These are phyloP conservation scores for Clarireedia hainanense DNA, from an alignment of 2,329 filamentous ascomycete genomes.

Conservation along the genomic window DNA sequence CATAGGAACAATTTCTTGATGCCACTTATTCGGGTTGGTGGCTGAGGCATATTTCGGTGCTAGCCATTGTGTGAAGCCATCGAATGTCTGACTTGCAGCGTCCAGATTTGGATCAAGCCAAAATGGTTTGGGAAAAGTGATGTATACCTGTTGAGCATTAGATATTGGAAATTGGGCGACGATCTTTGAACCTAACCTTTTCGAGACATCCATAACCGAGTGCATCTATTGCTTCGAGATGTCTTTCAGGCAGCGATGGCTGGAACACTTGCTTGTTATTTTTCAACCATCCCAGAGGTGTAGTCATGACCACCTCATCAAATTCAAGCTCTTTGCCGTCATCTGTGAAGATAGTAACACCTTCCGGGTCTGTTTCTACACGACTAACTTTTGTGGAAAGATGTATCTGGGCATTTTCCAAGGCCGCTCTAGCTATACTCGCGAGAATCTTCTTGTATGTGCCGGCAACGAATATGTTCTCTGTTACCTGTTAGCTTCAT, in stretches of 20 bases:
- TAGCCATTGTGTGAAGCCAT: conserved; percentile 53
- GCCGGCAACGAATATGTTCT: conserved; percentile 28
- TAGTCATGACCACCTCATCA: conserved; percentile 41
- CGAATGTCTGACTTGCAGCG: conserved; percentile 14
- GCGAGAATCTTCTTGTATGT: conserved; percentile 27
- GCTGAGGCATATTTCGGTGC: conserved; percentile 45
- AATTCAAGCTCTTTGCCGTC: conserved; percentile 19
- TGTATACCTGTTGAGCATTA: conserved; percentile 26
- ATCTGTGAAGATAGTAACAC: conserved; percentile 14
- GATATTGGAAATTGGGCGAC: not conserved
- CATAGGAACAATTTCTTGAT: conserved; percentile 55
- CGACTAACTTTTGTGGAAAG: conserved; percentile 20
- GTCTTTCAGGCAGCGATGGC: conserved; percentile 35
- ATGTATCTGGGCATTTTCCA: conserved; percentile 17
- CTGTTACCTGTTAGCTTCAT: conserved; percentile 9
- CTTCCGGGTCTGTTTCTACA: conserved; percentile 10
- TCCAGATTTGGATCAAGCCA: conserved; percentile 36
- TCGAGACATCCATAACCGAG: conserved; percentile 43
- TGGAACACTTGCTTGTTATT: conserved; percentile 34
- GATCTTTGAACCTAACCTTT: conserved; percentile 32
- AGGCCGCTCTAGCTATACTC: conserved; percentile 22
- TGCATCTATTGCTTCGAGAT: conserved; percentile 38
- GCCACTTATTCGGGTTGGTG: conserved; percentile 46
- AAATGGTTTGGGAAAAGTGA: conserved; percentile 55
- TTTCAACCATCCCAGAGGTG: conserved; percentile 44